A percentile compares a stretch with the other conserved stretches of the same genome.
phyloP scores from a whole-genome alignment of 768 basidiomycete genomes.

The Boletus sp. region DNA sequence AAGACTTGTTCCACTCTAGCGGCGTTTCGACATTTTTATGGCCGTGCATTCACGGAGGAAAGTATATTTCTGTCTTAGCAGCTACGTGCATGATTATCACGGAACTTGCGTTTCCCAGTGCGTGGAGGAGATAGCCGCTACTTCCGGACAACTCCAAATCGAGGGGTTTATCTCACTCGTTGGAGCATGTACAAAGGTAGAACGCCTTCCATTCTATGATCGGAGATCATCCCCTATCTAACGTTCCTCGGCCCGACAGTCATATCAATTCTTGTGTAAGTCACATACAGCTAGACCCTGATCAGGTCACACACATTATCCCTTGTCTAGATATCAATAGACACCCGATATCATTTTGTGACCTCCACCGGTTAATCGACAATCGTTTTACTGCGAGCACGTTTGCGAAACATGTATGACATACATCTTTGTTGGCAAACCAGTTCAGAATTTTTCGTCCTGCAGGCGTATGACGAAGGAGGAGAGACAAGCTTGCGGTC shows the following conservation, averaged over 20 bases:
- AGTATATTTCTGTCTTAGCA: constrained; percentile 22
- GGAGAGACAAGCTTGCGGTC: constrained; percentile 42
- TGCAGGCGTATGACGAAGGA: constrained; percentile 69
- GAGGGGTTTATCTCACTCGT: constrained; percentile 85
- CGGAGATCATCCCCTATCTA: constrained; percentile 18
- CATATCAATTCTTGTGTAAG: constrained; percentile 87
- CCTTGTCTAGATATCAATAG: constrained; percentile 67
- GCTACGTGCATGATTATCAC: constrained; percentile 5
- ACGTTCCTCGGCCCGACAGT: constrained; percentile 41
- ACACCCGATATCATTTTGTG: constrained; percentile 63
- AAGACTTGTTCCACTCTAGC: constrained; percentile 66
- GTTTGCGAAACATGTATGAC: constrained; percentile 69
- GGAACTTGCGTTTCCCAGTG: constrained; percentile 44
- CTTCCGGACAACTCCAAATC: constrained; percentile 50
- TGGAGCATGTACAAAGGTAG: constrained; percentile 72
- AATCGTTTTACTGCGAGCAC: constrained; percentile 61
- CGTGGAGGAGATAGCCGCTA: constrained; percentile 59
- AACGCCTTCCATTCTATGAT: constrained; percentile 15
- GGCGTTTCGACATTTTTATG: constrained; percentile 73
- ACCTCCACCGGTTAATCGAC: constrained; percentile 71
- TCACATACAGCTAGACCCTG: constrained; percentile 3
- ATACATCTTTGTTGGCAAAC: not conserved
- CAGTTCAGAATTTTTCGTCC: constrained; percentile 4
- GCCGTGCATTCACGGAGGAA: constrained; percentile 69
- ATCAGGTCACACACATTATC: not conserved